phyloP scores from a whole-genome alignment of 108 stramenopile genomes.

The Chaetoceros tenuissimus region DNA sequence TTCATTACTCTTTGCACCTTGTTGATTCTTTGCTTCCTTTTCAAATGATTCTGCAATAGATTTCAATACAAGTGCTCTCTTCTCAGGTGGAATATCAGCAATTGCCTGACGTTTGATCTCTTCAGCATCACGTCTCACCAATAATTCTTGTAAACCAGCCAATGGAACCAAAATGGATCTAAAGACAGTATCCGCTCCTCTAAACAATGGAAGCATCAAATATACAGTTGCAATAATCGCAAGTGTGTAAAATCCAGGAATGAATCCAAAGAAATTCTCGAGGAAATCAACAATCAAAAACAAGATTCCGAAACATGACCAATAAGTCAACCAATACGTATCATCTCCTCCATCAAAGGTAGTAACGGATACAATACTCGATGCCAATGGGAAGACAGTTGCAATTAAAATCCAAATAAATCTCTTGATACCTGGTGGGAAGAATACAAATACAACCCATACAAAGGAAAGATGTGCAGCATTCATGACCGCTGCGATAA shows the following conservation, averaged over 20 bases:
- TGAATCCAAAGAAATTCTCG: slow-evolving; percentile 42
- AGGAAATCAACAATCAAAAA: slow-evolving; percentile 37
- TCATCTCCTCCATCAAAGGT: slow-evolving; percentile 34
- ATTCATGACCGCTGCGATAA: slow-evolving; percentile 21
- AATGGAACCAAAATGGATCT: slow-evolving; percentile 46
- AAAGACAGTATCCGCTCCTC: slow-evolving; percentile 52
- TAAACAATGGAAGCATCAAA: slow-evolving; percentile 53
- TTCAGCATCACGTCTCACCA: slow-evolving; percentile 45
- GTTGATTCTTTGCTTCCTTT: slow-evolving; percentile 8
- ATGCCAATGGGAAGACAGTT: slow-evolving; percentile 33
- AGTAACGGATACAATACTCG: slow-evolving; percentile 28
- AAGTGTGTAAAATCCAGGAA: slow-evolving; percentile 43
- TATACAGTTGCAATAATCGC: slow-evolving; percentile 35
- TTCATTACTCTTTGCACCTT: background rate
- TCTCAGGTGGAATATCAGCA: slow-evolving; percentile 26
- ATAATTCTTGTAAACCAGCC: slow-evolving; percentile 41
- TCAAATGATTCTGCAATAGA: slow-evolving; percentile 28
- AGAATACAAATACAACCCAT: slow-evolving; percentile 38
- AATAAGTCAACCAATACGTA: slow-evolving; percentile 40
- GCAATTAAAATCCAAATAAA: slow-evolving; percentile 34
- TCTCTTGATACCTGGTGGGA: slow-evolving; percentile 32
- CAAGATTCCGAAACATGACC: slow-evolving; percentile 32
- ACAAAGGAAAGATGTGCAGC: slow-evolving; percentile 35
- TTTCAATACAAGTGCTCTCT: slow-evolving; percentile 16
- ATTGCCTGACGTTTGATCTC: slow-evolving; percentile 25